Conservation (phyloP, 345 rosid species). For the Cochlearia excelsa region DNA sequence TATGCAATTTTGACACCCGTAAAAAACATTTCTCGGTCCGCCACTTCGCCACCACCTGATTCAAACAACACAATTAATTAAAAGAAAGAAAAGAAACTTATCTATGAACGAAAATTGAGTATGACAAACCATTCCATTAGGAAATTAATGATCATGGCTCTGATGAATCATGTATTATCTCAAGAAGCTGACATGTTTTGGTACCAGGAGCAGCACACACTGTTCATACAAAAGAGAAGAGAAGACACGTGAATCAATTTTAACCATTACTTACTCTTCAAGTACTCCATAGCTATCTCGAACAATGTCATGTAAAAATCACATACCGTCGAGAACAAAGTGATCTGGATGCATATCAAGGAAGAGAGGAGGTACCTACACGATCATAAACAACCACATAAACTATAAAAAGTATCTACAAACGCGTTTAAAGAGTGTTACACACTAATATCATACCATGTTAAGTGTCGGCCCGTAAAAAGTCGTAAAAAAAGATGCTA, state of each 20-base stretch:
- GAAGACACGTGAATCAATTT: slow-evolving; percentile 15
- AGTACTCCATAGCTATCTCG: slow-evolving; percentile 2
- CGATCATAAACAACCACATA: slow-evolving; percentile 24
- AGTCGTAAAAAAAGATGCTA: too few species aligned
- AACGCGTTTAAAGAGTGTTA: slow-evolving; percentile 6
- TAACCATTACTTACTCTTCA: slow-evolving; percentile 3
- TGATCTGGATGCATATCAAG: slow-evolving; percentile 78
- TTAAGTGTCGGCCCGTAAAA: slow-evolving; percentile 34
- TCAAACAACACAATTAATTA: slow-evolving; percentile 7
- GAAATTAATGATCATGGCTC: slow-evolving; percentile 54
- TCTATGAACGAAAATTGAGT: slow-evolving; percentile 21
- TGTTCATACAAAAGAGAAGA: slow-evolving; percentile 32
- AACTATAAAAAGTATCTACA: neutral
- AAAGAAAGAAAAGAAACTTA: neutral
- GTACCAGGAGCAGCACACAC: slow-evolving; percentile 99
- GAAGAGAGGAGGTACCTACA: slow-evolving; percentile 90
- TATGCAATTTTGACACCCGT: too few species aligned
- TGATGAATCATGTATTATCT: slow-evolving; percentile 66
- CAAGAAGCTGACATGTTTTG: slow-evolving; percentile 92
- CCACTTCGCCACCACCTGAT: slow-evolving; percentile 72
- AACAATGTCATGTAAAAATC: slow-evolving; percentile 8
- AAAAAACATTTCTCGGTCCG: too few species aligned
- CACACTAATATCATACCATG: slow-evolving; percentile 57
- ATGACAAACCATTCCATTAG: slow-evolving; percentile 72
- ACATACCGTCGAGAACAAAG: slow-evolving; percentile 85